Evolutionary conservation across 768 basidiomycete genomes (phyloP), one percentile per base, ranked within the genome.

Genomic region (Suillus americanus): DNA sequence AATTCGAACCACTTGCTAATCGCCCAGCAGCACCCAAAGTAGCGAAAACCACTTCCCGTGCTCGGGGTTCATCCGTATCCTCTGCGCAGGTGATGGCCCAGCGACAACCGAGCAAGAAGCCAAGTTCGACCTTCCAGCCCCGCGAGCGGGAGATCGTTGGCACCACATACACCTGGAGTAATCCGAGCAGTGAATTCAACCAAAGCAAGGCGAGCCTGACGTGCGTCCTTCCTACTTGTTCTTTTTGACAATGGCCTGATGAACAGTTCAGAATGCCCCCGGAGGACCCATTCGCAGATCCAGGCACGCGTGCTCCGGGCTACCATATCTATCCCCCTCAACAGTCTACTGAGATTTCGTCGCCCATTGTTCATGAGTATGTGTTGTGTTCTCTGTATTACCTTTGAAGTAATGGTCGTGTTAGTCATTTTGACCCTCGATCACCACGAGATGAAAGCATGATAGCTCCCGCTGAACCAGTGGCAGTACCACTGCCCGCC

Each of bases 111-210:
- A 76, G 76, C 62, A 65, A 66, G 56, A 77, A 68, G 53, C 30
- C 76, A 1, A 76, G 75, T 23, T 72, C 70, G 0, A 10, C 73
- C 38, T 43, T 66, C 28, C 70, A 68, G 40, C 20, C 70, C 1
- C 74, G 74, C 20, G 75, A 76, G 62, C 73, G 68, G 16, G 74
- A 75, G 33, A 38, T 75, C 5, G 71, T 73, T 16, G 74, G 69
- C n/a, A 68, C 70, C n/a, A 76, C 73, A 30, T 76, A 71, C 62
- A 78, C 76, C 2, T 76, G 72, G 70, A 73, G 75, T 41, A 70
- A 64, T 54, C 67, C 69, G n/a, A 72, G 69, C 48, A 68, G 70
- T 0, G 70, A 70, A 8, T 62, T 77, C 13, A 62, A 51, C 8
- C 64, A 59, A 25, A 69, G 67, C 50, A 68, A 59, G 50, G 23